Evolutionary conservation across 192 early-diverging fungal species (phyloP), one percentile per base, ranked within the genome.

Genomic region (Borealophlyctis nickersoniae): DNA sequence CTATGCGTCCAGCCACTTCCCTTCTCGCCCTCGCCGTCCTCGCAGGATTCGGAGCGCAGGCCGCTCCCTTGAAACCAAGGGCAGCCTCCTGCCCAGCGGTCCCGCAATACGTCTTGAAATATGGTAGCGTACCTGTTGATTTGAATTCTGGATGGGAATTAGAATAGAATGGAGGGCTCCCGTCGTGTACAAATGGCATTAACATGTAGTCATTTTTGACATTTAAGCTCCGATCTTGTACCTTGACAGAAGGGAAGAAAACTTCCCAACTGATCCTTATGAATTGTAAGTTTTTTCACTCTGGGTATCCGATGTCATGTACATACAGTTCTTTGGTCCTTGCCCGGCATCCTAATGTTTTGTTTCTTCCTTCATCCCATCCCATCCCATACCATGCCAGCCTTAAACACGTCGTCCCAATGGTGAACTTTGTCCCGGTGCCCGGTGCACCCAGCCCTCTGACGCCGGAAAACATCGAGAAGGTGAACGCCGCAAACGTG

Each of bases 151-250:
- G n/a, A n/a, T n/a, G n/a, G n/a, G n/a, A n/a, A n/a, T n/a, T n/a
- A 13, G 11, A 51, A 13, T 51, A 2, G 22, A 27, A 51, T 11
- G n/a, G 45, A 9, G 11, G 45, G 11, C 45, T n/a, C n/a, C n/a
- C n/a, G 45, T n/a, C 45, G 11, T 48, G 9, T 48, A 27, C 50
- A 51, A 13, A 26, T 51, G 22, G 50, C 28, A 51, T n/a, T n/a
- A n/a, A n/a, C n/a, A n/a, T n/a, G n/a, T n/a, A n/a, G n/a, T n/a
- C n/a, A n/a, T n/a, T n/a, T n/a, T n/a, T n/a, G n/a, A n/a, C n/a
- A n/a, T n/a, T 53, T 22, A 29, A 65, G 63, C 63, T 1, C 63
- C 63, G 16, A 31, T 65, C 0, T n/a, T 65, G 16, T 56, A 65
- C 54, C 36, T 65, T 4, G 23, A 65, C 3, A 24, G n/a, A n/a